Conservation (phyloP, 73 alveolate species). For the Uronychia setigera region DNA sequence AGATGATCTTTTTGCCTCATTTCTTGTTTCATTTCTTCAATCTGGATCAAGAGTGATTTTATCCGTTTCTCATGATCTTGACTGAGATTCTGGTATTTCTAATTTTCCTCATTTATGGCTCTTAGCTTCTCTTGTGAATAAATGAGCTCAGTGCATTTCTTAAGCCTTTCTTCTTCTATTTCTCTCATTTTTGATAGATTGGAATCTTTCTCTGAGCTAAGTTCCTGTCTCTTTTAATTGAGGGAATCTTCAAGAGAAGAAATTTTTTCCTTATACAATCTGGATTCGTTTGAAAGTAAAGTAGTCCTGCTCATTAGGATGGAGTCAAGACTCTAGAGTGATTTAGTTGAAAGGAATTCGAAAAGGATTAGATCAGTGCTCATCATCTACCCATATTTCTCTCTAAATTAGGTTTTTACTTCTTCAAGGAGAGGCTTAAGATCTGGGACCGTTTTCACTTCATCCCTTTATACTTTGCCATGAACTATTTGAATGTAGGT, state of each 20-base stretch:
- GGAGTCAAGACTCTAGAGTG: constrained; percentile 81
- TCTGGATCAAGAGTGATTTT: not conserved
- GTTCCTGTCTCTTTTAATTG: not conserved
- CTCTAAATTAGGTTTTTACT: not conserved
- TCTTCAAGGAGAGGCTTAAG: not conserved
- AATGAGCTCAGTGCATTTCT: constrained; percentile 27
- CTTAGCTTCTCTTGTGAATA: constrained; percentile 12
- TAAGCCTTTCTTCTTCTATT: constrained; percentile 28
- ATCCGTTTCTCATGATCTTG: constrained; percentile 9
- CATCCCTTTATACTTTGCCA: constrained; percentile 67
- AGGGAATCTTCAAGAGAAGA: not conserved
- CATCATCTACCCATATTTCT: not conserved
- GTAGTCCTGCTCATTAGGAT: constrained; percentile 62
- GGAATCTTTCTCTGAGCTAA: constrained; percentile 9
- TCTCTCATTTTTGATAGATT: constrained; percentile 9
- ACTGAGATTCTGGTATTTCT: constrained; percentile 14
- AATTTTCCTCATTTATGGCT: constrained; percentile 15
- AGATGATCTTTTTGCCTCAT: constrained; percentile 23
- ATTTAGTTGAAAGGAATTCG: constrained; percentile 50
- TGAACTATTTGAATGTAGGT: constrained; percentile 71
- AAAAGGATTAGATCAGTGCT: not conserved
- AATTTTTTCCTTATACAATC: constrained; percentile 42
- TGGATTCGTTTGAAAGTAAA: constrained; percentile 65
- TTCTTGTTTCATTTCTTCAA: constrained; percentile 19
- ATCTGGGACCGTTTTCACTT: constrained; percentile 46